Base-by-base conservation (phyloP, 169 alveolate species). In the Plasmodium inui region DNA sequence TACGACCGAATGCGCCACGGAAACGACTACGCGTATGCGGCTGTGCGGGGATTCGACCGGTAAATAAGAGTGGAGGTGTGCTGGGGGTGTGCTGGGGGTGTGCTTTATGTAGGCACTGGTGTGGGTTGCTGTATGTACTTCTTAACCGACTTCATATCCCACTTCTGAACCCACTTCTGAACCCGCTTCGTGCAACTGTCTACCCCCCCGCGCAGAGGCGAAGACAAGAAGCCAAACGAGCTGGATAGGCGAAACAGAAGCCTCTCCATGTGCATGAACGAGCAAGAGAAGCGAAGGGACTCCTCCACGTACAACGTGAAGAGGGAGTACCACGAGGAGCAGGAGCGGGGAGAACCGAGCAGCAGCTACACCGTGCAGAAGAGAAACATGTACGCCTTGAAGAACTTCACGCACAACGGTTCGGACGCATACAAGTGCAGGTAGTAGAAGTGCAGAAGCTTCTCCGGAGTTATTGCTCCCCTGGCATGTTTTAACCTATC, bases 211-310 rank as follows among this genome's bases (percentile, higher is more conserved):
- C 39, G 94, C 82, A 79, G 76, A 79, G 32, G 37, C 34, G 53
- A 85, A 50, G 44, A 12, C n/a, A 74, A 44, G 55, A 88, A 89
- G 26, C 26, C 83, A 8, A 89, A 61, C 39, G 89, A 89, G n/a
- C 32, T 26, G 22, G 82, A 39, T 41, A 79, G 94, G 41, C 89
- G 94, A 12, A 89, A 89, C 46, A 89, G 89, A 89, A 89, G 94
- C 39, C 12, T 89, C 76, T 55, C 89, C 32, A 61, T 44, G 41
- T 89, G 94, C 12, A 67, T 79, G 34, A 89, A 89, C 34, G 94
- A 89, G 50, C 82, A 89, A 1, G 90, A 50, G 34, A 89, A 89
- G 50, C 22, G 82, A 39, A 67, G 37, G 57, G 76, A 22, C 37
- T 74, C 83, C 19, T 37, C 94, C 19, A 50, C 61, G 17, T 89